phyloP scores from a whole-genome alignment of 2,329 filamentous ascomycete species.

The Colletotrichum scovillei region DNA sequence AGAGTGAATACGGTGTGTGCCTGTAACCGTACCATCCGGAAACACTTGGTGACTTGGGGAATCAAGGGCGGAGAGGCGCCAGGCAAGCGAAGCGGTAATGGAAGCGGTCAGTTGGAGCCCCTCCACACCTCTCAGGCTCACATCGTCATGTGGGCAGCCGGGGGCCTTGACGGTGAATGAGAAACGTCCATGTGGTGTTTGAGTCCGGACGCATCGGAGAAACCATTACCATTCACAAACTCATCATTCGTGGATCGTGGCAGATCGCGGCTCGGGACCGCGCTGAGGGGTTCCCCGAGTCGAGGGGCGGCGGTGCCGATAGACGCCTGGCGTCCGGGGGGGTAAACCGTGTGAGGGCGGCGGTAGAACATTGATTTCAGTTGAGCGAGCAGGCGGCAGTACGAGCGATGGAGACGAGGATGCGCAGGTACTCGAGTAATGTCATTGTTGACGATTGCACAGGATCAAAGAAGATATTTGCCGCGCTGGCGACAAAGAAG shows the following conservation, averaged over 20 bases:
- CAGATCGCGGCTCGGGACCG: slow-evolving; percentile 5
- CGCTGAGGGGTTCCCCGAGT: not conserved
- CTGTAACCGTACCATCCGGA: not conserved
- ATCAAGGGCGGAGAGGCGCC: not conserved
- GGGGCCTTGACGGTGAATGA: slow-evolving; percentile 16
- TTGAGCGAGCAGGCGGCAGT: not conserved
- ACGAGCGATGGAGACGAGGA: not conserved
- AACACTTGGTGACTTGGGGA: not conserved
- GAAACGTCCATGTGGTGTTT: slow-evolving; percentile 9
- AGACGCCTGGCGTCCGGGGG: not conserved
- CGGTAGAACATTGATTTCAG: not conserved
- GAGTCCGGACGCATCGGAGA: slow-evolving; percentile 9
- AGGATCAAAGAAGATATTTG: not conserved
- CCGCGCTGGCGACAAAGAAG: not conserved
- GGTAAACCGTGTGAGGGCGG: not conserved
- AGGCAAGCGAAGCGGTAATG: not conserved
- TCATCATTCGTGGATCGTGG: slow-evolving; percentile 33
- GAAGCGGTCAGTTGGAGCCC: slow-evolving; percentile 26
- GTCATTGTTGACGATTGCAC: not conserved
- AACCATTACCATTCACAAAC: slow-evolving; percentile 35
- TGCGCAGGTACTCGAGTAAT: slow-evolving; percentile 12
- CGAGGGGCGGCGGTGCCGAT: not conserved
- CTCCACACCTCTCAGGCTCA: not conserved
- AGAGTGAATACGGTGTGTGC: not conserved
- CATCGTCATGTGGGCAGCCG: slow-evolving; percentile 29